phyloP scores from a whole-genome alignment of 2,329 filamentous ascomycete genomes.

The Tetracladium maxilliforme region DNA sequence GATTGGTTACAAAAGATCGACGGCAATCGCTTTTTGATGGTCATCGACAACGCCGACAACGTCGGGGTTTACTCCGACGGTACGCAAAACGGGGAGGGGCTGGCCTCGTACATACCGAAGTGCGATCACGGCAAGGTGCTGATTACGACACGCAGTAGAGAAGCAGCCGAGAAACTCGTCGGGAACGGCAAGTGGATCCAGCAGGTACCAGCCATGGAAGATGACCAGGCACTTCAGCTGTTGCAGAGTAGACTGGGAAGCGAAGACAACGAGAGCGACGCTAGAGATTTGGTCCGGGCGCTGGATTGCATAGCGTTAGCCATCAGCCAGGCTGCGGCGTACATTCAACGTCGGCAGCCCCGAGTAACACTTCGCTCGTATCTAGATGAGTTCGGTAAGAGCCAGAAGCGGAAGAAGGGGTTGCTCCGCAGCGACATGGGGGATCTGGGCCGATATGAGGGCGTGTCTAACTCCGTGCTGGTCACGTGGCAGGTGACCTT shows the following conservation, averaged over 20 bases:
- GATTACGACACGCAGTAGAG: conserved; percentile 10
- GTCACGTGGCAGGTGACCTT: conserved; percentile 20
- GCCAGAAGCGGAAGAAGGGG: conserved; percentile 11
- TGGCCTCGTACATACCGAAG: conserved; percentile 8
- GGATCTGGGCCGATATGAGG: conserved; percentile 16
- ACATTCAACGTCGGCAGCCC: conserved; percentile 9
- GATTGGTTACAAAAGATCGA: conserved; percentile 14
- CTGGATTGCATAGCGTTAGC: conserved; percentile 15
- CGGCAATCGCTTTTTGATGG: conserved; percentile 7
- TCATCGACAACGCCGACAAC: not conserved
- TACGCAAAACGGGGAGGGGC: conserved; percentile 2
- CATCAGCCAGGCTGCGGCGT: conserved; percentile 12
- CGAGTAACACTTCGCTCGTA: conserved; percentile 19
- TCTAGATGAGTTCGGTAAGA: conserved; percentile 17
- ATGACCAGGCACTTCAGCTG: conserved; percentile 12
- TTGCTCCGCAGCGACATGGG: conserved; percentile 14
- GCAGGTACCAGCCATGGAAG: conserved; percentile 9
- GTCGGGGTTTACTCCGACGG: conserved; percentile 1
- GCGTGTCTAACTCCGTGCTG: conserved; percentile 18
- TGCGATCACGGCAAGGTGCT: conserved; percentile 8
- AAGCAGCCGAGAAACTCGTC: conserved; percentile 7
- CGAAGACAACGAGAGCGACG: conserved; percentile 3
- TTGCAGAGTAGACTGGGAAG: conserved; percentile 13
- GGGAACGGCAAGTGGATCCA: conserved; percentile 4
- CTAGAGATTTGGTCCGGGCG: conserved; percentile 6